Evolutionary conservation across 2,329 filamentous ascomycete genomes (phyloP).

Genomic region (Ophiostoma ulmi): DNA sequence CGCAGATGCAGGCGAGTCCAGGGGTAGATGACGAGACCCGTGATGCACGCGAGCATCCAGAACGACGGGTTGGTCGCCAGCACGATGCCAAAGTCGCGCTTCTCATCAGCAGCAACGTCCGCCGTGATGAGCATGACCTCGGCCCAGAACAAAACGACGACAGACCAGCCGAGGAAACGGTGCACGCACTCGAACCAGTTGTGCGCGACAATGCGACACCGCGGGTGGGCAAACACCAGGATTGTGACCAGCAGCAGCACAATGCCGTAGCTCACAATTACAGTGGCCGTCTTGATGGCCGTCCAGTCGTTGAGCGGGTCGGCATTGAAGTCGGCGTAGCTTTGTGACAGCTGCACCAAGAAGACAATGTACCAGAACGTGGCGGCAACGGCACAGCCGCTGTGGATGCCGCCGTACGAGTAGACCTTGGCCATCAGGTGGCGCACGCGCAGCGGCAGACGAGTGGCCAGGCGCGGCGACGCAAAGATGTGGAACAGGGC

Average conservation of each 20-base stretch:
- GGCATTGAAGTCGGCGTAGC: slow-evolving; percentile 24
- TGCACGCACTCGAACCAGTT: slow-evolving; percentile 37
- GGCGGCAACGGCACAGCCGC: slow-evolving; percentile 46
- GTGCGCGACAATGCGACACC: slow-evolving; percentile 32
- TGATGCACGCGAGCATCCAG: slow-evolving; percentile 64
- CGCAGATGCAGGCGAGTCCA: slow-evolving; percentile 69
- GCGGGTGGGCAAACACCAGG: slow-evolving; percentile 32
- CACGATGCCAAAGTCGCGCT: slow-evolving; percentile 35
- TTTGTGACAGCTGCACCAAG: slow-evolving; percentile 35
- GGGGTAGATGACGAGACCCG: slow-evolving; percentile 61
- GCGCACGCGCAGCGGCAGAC: slow-evolving; percentile 41
- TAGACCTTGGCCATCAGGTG: slow-evolving; percentile 47
- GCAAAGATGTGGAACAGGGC: slow-evolving; percentile 43
- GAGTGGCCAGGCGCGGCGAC: slow-evolving; percentile 24
- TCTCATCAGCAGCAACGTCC: slow-evolving; percentile 35
- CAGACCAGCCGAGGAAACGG: slow-evolving; percentile 36
- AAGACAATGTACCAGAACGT: slow-evolving; percentile 44
- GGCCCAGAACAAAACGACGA: slow-evolving; percentile 54
- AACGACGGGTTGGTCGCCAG: slow-evolving; percentile 44
- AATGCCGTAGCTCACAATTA: slow-evolving; percentile 33
- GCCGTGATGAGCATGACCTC: slow-evolving; percentile 54
- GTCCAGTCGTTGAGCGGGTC: slow-evolving; percentile 14
- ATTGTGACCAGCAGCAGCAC: slow-evolving; percentile 32
- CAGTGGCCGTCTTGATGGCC: slow-evolving; percentile 30
- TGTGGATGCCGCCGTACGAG: slow-evolving; percentile 50